These are phyloP conservation scores for Ogataea trehaloabstinens DNA, from an alignment of 805 yeast species.

Conservation along the genomic window DNA sequence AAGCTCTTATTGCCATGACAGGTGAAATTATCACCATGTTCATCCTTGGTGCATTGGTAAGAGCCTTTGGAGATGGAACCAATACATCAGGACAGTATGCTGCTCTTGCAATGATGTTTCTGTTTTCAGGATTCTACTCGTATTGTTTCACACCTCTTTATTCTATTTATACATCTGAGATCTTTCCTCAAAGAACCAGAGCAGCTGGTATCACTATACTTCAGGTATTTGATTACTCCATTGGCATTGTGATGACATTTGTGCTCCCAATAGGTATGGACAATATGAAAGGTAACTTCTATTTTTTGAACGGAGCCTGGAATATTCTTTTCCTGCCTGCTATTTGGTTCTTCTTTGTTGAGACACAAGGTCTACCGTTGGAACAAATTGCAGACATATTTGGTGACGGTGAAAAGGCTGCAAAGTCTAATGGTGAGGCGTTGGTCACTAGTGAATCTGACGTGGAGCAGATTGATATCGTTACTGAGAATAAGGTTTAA, in stretches of 20 bases:
- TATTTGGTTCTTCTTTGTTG: conserved; percentile 32
- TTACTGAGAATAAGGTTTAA: neutral
- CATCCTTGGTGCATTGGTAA: conserved; percentile 21
- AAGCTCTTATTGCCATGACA: conserved; percentile 12
- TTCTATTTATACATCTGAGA: conserved; percentile 44
- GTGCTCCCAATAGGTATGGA: conserved; percentile 36
- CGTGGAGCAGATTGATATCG: conserved; percentile 1
- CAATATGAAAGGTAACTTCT: conserved; percentile 35
- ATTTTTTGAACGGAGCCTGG: conserved; percentile 18
- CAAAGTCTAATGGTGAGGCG: neutral
- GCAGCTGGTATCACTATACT: conserved; percentile 19
- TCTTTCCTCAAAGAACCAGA: conserved; percentile 28
- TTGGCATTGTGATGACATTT: conserved; percentile 31
- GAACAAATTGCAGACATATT: conserved; percentile 9
- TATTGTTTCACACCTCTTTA: conserved; percentile 46
- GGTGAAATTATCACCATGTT: conserved; percentile 18
- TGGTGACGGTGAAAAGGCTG: conserved; percentile 29
- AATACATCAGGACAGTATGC: conserved; percentile 29
- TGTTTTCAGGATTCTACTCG: conserved; percentile 42
- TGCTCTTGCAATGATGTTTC: conserved; percentile 45
- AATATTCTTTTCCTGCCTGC: conserved; percentile 29
- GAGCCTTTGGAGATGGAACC: conserved; percentile 7
- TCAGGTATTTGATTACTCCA: conserved; percentile 8
- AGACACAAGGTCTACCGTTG: conserved; percentile 25
- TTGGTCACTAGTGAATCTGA: conserved; percentile 2